Percentiles rank a stretch among this genome's conserved stretches.
Conservation (phyloP, 345 rosid genomes). For the Lepidium africanum region DNA sequence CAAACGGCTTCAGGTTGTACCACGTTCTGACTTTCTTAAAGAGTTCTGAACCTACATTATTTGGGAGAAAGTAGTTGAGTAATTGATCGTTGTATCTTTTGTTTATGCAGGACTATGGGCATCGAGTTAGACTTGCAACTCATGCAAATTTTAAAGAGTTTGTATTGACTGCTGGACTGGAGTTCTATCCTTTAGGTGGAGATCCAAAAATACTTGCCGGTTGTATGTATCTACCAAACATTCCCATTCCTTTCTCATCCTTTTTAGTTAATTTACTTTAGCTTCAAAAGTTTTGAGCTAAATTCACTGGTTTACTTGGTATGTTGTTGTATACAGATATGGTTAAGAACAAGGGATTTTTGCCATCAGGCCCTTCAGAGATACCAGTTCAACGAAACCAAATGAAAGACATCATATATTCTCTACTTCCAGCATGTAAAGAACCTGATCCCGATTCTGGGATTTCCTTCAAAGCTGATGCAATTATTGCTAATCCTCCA, state of each 20-base stretch:
- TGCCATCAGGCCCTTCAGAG: constrained; percentile 98
- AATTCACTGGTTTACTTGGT: constrained; percentile 8
- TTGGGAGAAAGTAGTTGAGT: not conserved
- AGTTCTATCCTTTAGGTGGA: constrained; percentile 92
- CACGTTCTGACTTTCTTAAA: not conserved
- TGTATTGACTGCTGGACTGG: constrained; percentile 95
- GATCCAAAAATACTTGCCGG: constrained; percentile 97
- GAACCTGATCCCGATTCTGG: constrained; percentile 89
- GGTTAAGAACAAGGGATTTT: constrained; percentile 98
- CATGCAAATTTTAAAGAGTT: constrained; percentile 98
- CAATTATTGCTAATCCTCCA: constrained; percentile 98
- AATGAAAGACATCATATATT: constrained; percentile 72
- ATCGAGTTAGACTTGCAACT: constrained; percentile 98
- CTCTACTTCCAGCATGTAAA: constrained; percentile 90
- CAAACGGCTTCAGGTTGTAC: constrained; percentile 62
- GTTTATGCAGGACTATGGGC: constrained; percentile 88
- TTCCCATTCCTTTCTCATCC: constrained; percentile 1
- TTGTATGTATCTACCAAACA: constrained; percentile 54
- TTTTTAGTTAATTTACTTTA: not conserved
- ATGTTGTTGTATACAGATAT: constrained; percentile 55
- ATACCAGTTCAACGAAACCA: constrained; percentile 86
- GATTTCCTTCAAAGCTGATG: constrained; percentile 83
- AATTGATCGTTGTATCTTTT: not conserved
- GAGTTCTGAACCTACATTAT: not conserved
- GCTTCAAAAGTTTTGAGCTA: not conserved